Evolutionary conservation across 2,329 filamentous ascomycete species (phyloP), one percentile per base, ranked within the genome.

Genomic region (Fusarium marasasianum): DNA sequence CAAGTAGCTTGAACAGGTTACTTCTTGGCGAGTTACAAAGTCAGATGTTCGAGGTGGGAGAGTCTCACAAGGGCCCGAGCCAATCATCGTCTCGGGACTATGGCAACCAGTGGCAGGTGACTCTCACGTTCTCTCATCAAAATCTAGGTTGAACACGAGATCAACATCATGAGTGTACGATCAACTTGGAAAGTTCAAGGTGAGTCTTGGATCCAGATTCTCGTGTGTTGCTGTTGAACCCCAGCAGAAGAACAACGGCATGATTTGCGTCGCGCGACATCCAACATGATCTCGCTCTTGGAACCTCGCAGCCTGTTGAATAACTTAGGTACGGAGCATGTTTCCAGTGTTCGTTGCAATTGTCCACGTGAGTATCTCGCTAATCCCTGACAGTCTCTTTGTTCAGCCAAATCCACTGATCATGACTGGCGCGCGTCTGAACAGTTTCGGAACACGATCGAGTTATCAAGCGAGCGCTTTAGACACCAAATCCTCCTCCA

Each of bases 221-320:
- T 22, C 0, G 4, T 6, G 14, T 18, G 5, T n/a, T n/a, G 15
- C 11, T n/a, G 2, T 0, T 1, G 0, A 17, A 18, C 2, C 22
- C 2, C 29, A n/a, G 22, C 22, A 18, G 1, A 50, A 1, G 15
- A 18, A 11, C 8, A 33, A 24, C 4, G 11, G 8, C 8, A 18
- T 10, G 11, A 13, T 9, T 51, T 24, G 12, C 8, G 22, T 5
- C 17, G 22, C 31, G 7, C 5, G 48, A 7, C 13, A 10, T 37
- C 2, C n/a, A 9, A 8, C 18, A 26, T 37, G 5, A 12, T 15
- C 6, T 15, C 0, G 6, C 9, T 15, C 5, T 26, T 15, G 4
- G 17, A 35, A 15, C 13, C 48, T 15, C 4, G 14, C 5, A 22
- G 8, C 18, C 13, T 17, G 5, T 37, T n/a, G n/a, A n/a, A n/a